Evolutionary conservation across 352 stramenopile genomes (phyloP).

Genomic region (Pythium monospermum): DNA sequence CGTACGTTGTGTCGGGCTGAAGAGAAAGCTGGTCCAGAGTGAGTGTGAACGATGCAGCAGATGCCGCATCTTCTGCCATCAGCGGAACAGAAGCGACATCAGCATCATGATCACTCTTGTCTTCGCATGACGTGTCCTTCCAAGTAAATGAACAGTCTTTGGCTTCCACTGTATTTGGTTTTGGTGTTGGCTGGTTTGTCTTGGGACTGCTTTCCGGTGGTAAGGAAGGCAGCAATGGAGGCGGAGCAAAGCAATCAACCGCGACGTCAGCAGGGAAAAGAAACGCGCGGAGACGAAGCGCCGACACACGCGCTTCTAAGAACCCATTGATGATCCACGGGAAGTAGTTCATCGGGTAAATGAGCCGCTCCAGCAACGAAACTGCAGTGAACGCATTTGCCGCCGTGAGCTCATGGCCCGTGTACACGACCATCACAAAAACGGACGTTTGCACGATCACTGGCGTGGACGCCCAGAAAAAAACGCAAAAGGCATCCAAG

Average conservation of each 20-base stretch:
- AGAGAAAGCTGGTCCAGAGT: conserved; percentile 42
- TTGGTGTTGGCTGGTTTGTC: too few relatives aligned
- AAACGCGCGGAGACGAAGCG: conserved; percentile 63
- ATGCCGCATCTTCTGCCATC: conserved; percentile 5
- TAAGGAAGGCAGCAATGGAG: conserved; percentile 1
- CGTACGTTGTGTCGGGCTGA: conserved; percentile 33
- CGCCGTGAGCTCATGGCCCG: conserved; percentile 63
- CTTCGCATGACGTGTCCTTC: background rate
- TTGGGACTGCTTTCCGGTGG: too few relatives aligned
- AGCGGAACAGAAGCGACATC: conserved; percentile 7
- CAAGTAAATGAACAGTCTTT: conserved; percentile 31
- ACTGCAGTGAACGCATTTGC: conserved; percentile 83
- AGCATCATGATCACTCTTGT: background rate
- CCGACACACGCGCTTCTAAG: conserved; percentile 81
- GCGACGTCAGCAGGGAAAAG: conserved; percentile 35
- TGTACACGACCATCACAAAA: conserved; percentile 72
- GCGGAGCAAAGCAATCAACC: background rate
- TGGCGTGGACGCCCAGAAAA: conserved; percentile 88
- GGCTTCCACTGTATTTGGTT: conserved; percentile 19
- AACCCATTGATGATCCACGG: conserved; percentile 90
- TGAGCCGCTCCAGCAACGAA: conserved; percentile 81
- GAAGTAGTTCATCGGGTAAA: conserved; percentile 91
- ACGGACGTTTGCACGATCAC: conserved; percentile 84
- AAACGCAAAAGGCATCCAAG: conserved; percentile 86
- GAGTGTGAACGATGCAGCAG: conserved; percentile 29